Evolutionary conservation across 257 asterid species (phyloP).

Genomic region (Capsicum pubescens): DNA sequence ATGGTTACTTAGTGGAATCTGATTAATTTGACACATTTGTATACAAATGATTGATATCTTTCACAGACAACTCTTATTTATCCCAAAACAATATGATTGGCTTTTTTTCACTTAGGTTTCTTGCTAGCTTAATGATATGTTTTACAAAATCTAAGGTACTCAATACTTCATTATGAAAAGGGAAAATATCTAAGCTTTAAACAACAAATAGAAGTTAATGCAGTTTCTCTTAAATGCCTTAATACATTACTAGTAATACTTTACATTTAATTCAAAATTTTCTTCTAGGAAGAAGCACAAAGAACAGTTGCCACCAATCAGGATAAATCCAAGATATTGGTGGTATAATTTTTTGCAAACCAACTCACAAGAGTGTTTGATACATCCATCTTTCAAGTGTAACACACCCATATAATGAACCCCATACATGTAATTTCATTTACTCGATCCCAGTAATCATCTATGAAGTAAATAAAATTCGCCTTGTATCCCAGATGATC

Average conservation of each 20-base stretch:
- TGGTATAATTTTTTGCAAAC: conserved; percentile 32
- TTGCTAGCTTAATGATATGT: too few species aligned
- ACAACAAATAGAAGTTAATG: not conserved
- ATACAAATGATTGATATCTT: too few species aligned
- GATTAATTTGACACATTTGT: too few species aligned
- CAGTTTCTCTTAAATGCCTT: not conserved
- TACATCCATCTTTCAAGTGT: conserved; percentile 33
- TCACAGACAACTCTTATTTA: too few species aligned
- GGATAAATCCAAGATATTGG: conserved; percentile 44
- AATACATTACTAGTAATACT: too few species aligned
- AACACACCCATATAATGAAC: conserved; percentile 52
- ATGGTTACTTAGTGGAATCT: too few species aligned
- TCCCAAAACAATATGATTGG: too few species aligned
- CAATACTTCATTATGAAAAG: not conserved
- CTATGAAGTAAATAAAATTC: conserved; percentile 47
- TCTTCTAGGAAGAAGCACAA: not conserved
- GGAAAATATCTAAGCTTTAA: not conserved
- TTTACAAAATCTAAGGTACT: too few species aligned
- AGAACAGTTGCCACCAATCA: not conserved
- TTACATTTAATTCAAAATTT: not conserved
- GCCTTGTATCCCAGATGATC: conserved; percentile 26
- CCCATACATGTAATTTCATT: conserved; percentile 42
- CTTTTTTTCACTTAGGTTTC: too few species aligned
- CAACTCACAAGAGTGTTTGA: conserved; percentile 22
- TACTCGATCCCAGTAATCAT: conserved; percentile 48